Evolutionary conservation across 1,284 basidiomycete genomes (phyloP).

Genomic region (Cerrena zonata): DNA sequence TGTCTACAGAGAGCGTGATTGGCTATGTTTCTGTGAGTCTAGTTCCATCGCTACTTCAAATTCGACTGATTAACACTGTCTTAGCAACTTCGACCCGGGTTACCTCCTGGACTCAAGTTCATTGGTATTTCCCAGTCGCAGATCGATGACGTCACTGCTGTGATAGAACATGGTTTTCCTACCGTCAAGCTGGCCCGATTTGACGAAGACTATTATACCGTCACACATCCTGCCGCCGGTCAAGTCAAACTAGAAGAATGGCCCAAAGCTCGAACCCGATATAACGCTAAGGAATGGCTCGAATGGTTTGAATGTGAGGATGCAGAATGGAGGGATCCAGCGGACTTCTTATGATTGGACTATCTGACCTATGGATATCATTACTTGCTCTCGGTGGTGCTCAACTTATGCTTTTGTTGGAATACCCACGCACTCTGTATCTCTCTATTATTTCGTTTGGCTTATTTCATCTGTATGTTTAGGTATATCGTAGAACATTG

Average conservation of each 20-base stretch:
- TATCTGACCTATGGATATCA: not conserved
- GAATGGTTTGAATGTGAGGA: constrained; percentile 39
- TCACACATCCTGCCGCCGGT: constrained; percentile 29
- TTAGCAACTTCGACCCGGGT: constrained; percentile 55
- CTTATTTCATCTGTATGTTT: too few relatives aligned
- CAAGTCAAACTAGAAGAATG: constrained; percentile 43
- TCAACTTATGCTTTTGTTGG: too few relatives aligned
- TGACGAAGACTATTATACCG: constrained; percentile 52
- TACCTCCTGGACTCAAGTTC: constrained; percentile 51
- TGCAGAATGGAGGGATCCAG: constrained; percentile 27
- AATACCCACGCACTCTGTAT: too few relatives aligned
- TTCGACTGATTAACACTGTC: not conserved
- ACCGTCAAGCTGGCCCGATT: constrained; percentile 51
- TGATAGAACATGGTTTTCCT: constrained; percentile 56
- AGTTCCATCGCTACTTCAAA: not conserved
- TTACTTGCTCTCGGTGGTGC: too few relatives aligned
- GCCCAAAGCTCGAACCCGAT: constrained; percentile 46
- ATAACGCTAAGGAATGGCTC: constrained; percentile 54
- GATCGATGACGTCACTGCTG: constrained; percentile 36
- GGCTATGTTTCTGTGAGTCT: constrained; percentile 27
- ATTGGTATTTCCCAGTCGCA: constrained; percentile 47
- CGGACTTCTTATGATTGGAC: constrained; percentile 20
- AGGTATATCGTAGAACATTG: too few relatives aligned
- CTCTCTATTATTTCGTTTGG: too few relatives aligned
- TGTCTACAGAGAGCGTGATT: constrained; percentile 28